Percentiles rank a stretch among this genome's conserved stretches.
These are phyloP conservation scores for Potentilla sterilis DNA, from an alignment of 306 rosid genomes.

Conservation along the genomic window DNA sequence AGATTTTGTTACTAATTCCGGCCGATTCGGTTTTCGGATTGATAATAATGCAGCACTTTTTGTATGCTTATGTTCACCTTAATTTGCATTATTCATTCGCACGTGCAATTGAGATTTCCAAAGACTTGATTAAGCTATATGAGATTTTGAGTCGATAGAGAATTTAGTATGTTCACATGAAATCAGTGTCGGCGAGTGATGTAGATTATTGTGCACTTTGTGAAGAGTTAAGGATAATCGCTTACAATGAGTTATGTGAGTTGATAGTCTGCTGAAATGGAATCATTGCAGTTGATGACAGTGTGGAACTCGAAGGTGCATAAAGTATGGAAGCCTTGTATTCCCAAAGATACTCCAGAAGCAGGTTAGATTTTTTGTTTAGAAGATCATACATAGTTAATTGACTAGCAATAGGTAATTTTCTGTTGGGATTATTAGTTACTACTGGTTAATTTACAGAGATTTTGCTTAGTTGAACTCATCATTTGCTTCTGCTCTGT, in stretches of 20 bases:
- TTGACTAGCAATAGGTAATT: neutral
- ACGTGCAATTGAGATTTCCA: neutral
- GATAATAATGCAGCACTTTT: neutral
- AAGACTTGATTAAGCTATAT: neutral
- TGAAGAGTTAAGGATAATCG: neutral
- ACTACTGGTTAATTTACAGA: neutral
- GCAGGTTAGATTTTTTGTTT: conserved; percentile 48
- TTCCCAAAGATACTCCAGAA: conserved; percentile 34
- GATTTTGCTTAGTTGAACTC: conserved; percentile 9
- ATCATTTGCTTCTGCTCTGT: conserved; percentile 5
- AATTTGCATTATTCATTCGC: neutral
- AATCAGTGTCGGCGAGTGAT: neutral
- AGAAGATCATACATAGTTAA: neutral
- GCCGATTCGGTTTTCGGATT: neutral
- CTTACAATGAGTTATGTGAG: conserved; percentile 7
- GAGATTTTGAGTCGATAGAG: neutral
- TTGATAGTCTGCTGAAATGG: conserved; percentile 22
- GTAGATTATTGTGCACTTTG: neutral
- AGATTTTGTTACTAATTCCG: neutral
- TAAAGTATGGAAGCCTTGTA: conserved; percentile 77
- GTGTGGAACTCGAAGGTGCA: conserved; percentile 60
- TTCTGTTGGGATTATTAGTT: neutral
- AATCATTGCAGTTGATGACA: conserved; percentile 55
- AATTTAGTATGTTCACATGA: neutral
- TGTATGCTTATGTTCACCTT: neutral